Evolutionary conservation across 164 flowering plant genomes (phyloP), one percentile per base, ranked within the genome.

Genomic region (Kalanchoe fedtschenkoi): DNA sequence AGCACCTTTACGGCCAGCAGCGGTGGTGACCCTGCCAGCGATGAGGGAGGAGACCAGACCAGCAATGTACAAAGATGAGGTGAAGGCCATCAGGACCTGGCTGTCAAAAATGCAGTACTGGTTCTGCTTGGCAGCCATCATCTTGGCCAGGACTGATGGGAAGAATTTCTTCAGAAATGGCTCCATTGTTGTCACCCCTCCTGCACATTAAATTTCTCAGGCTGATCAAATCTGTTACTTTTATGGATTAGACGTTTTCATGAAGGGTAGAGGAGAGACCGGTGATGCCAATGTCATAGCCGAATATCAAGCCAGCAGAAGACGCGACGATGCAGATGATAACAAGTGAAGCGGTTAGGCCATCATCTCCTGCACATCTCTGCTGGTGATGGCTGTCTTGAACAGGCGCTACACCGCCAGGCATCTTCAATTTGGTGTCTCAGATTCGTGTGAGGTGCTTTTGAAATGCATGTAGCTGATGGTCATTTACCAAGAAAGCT

Each of bases 111-210:
- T 53, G 60, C 88, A 85, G 60, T 84, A 87, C 37, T 58, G 38
- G 34, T 58, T 3, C 64, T 43, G 33, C 73, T 69, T 58, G 79
- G 80, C 81, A 41, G 68, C 74, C 33, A 62, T 75, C 85, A 77
- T 81, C 68, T 65, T 84, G 0, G 1, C 69, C 68, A 74, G 68
- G 58, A 86, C 88, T 14, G 72, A 59, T 5, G 85, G 96, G 77
- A 86, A 86, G 78, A 86, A 86, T 58, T 75, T 76, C 72, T 64
- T 66, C 57, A 84, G 69, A 66, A 86, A 89, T 58, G 89, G 62
- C 24, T 66, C 82, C 96, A 89, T 89, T 14, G 96, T 80, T 1
- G 86, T 80, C 70, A 89, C 93, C 34, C 93, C 96, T 64, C 96
- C 92, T 86, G 62, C 69, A 71, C 38, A 14, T 47, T 47, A 17